phyloP scores from a whole-genome alignment of 2,329 filamentous ascomycete genomes.

The Aspergillus glaucus region DNA sequence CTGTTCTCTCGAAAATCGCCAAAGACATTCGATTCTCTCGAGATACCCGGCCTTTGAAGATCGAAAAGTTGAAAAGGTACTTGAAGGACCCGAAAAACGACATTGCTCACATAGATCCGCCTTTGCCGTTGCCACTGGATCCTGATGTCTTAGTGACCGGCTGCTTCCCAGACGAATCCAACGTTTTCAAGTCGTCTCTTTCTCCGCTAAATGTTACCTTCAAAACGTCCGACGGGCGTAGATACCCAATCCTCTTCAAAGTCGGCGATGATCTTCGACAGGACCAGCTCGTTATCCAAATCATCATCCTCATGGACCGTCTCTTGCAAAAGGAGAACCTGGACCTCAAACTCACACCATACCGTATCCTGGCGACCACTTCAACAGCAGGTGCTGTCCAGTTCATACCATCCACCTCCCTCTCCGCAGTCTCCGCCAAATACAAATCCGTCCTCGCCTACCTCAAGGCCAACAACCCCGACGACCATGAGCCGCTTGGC shows the following conservation, averaged over 20 bases:
- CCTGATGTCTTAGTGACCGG: constrained; percentile 74
- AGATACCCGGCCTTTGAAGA: constrained; percentile 71
- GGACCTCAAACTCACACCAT: constrained; percentile 89
- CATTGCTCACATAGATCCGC: constrained; percentile 72
- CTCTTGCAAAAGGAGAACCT: constrained; percentile 92
- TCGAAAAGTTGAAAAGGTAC: constrained; percentile 76
- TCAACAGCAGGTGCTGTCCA: constrained; percentile 85
- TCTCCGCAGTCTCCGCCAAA: constrained; percentile 76
- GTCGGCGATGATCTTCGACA: constrained; percentile 93
- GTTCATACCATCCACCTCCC: constrained; percentile 78
- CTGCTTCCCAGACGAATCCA: constrained; percentile 74
- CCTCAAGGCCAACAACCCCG: constrained; percentile 82
- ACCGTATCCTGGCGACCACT: constrained; percentile 91
- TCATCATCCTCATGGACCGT: constrained; percentile 96
- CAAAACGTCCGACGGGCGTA: constrained; percentile 67
- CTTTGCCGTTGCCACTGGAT: constrained; percentile 81
- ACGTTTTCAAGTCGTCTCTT: constrained; percentile 92
- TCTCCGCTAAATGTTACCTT: constrained; percentile 89
- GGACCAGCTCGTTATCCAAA: constrained; percentile 94
- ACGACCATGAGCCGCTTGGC: constrained; percentile 71
- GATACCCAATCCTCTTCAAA: constrained; percentile 95
- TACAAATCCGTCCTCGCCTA: constrained; percentile 76
- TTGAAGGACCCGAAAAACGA: constrained; percentile 88
- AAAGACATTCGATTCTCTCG: constrained; percentile 78
- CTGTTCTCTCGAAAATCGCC: constrained; percentile 79